Evolutionary conservation across 2,329 filamentous ascomycete genomes (phyloP).

Genomic region (Penicillium verrucosum): DNA sequence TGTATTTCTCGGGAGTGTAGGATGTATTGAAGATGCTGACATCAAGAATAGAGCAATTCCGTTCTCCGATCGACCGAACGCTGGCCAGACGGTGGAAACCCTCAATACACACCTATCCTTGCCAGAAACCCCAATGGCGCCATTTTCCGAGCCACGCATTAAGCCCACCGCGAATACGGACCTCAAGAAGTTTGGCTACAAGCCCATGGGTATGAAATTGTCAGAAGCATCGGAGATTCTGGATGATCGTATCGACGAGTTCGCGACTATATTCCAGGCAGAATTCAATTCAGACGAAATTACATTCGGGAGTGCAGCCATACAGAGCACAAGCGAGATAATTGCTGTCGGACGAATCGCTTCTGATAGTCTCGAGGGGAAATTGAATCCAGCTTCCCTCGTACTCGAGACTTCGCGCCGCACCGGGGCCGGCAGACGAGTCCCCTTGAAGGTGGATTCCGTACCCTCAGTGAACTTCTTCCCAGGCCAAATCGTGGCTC

Average conservation of each 20-base stretch:
- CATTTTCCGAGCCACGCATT: constrained; percentile 72
- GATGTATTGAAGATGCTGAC: constrained; percentile 12
- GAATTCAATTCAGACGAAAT: constrained; percentile 73
- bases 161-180: constrained; percentile 84
- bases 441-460: constrained; percentile 72
- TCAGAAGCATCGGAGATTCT: constrained; percentile 89
- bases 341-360: constrained; percentile 89
- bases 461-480: constrained; percentile 77
- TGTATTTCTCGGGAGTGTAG: constrained; percentile 10
- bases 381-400: constrained; percentile 77
- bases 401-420: constrained; percentile 84
- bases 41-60: constrained; percentile 49
- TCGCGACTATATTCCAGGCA: constrained; percentile 68
- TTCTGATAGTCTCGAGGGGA: constrained; percentile 79
- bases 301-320: constrained; percentile 82
- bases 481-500: constrained; percentile 86
- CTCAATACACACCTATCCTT: constrained; percentile 72
- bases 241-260: constrained; percentile 93
- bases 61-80: constrained; percentile 73
- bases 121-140: constrained; percentile 67
- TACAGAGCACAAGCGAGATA: constrained; percentile 79
- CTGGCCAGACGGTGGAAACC: constrained; percentile 78
- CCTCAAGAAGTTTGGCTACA: constrained; percentile 85
- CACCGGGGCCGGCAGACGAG: constrained; percentile 75
- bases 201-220: constrained; percentile 90